These are phyloP conservation scores for Auriscalpium vulgare DNA, from an alignment of 768 basidiomycete genomes.

Conservation along the genomic window DNA sequence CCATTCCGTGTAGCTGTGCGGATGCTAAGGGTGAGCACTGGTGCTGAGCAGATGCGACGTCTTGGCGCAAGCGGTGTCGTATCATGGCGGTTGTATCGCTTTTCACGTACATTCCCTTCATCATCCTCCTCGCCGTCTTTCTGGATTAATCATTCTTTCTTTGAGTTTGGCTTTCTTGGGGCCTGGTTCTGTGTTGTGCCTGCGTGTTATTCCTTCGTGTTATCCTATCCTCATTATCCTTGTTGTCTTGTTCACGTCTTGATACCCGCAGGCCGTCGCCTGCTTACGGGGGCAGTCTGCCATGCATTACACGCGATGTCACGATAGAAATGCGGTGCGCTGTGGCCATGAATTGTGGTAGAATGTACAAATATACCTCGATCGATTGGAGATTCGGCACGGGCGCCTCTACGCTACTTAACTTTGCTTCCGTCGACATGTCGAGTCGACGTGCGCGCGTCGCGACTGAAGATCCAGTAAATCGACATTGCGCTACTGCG, in stretches of 20 bases:
- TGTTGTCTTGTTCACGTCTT: not conserved
- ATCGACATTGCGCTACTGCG: no score
- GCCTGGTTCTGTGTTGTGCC: not conserved
- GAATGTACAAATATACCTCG: no score
- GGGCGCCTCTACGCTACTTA: no score
- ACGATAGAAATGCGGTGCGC: no score
- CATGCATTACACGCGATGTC: no score
- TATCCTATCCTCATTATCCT: not conserved
- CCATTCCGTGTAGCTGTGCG: not conserved
- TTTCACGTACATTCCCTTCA: conserved; percentile 73
- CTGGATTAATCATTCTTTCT: conserved; percentile 1
- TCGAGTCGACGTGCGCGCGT: no score
- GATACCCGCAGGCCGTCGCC: not conserved
- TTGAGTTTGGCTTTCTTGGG: not conserved
- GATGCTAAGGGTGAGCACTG: not conserved
- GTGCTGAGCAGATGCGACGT: conserved; percentile 49
- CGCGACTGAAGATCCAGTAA: no score
- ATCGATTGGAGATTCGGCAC: no score
- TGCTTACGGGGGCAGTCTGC: not conserved
- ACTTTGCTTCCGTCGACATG: no score
- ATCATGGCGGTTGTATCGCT: conserved; percentile 61
- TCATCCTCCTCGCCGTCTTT: conserved; percentile 64
- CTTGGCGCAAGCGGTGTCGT: conserved; percentile 72
- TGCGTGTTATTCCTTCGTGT: not conserved
- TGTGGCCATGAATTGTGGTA: no score